Base-by-base conservation (phyloP, 2,329 filamentous ascomycete species). In the Zalaria sp. region DNA sequence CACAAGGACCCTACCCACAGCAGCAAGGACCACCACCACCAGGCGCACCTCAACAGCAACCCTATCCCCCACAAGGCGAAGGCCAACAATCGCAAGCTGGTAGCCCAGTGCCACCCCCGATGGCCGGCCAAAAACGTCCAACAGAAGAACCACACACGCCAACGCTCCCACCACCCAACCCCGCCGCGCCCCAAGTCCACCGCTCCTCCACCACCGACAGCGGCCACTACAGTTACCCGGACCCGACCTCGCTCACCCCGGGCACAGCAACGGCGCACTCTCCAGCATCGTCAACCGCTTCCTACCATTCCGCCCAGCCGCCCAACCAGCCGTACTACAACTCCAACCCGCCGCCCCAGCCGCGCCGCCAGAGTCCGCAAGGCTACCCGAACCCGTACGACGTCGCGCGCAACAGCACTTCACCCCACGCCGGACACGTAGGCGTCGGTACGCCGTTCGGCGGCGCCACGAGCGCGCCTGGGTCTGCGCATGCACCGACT, bases 141-240 rank as follows among this genome's bases (percentile, higher is more conserved):
- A 61, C 60, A 43, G 60, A 66, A 35, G 66, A 69, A 58, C 67
- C 67, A 52, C 66, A 70, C 49, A 69, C 66, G 43, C 66, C 67
- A 27, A 70, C 66, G 37, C 56, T 68, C 47, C 64, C 67, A 39
- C 67, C 67, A 44, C 66, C 66, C 42, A 64, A 65, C 51, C 66
- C 60, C 35, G 65, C 60, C 48, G 59, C 61, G 53, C 62, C 64
- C 50, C 54, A 58, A 48, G 8, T 26, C 10, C n/a, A 41, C 26
- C 38, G 36, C 11, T 3, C 26, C 39, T 18, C 29, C 39, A 34
- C 11, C 39, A 25, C 38, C 37, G 7, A 39, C n/a, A 8, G 35
- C 11, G 34, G 31, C 43, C 58, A 62, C 35, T 66, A 65, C 55
- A 52, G 55, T 28, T 66, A 66, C 51, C 57, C 61, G 52, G 64